These are phyloP conservation scores for Lasiodiplodia sp. DNA, from an alignment of 2,329 filamentous ascomycete species.

Conservation along the genomic window DNA sequence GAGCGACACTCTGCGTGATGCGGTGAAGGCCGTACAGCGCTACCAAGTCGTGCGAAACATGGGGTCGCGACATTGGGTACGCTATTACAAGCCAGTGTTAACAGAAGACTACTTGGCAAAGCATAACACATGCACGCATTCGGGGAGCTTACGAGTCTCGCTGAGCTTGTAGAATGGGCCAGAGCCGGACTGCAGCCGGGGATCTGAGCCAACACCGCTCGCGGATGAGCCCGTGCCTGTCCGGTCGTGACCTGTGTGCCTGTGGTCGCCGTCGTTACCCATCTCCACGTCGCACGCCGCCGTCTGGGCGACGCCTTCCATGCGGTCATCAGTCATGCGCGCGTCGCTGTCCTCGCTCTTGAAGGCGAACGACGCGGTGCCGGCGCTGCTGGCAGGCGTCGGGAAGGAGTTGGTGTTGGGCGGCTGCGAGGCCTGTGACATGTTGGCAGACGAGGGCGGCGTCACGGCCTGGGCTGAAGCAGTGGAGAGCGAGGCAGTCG, in stretches of 20 bases:
- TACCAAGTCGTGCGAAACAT: slow-evolving; percentile 65
- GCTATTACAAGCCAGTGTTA: slow-evolving; percentile 44
- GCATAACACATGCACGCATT: slow-evolving; percentile 32
- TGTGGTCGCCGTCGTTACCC: slow-evolving; percentile 44
- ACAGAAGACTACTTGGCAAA: slow-evolving; percentile 36
- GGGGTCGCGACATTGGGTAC: slow-evolving; percentile 59
- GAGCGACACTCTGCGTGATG: slow-evolving; percentile 65
- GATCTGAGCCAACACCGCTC: slow-evolving; percentile 33
- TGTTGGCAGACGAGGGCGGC: slow-evolving; percentile 53
- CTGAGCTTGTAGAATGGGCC: slow-evolving; percentile 46
- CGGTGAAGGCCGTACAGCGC: slow-evolving; percentile 64
- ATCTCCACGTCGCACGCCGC: slow-evolving; percentile 37
- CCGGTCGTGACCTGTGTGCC: slow-evolving; percentile 57
- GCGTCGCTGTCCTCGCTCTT: slow-evolving; percentile 53
- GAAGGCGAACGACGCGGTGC: slow-evolving; percentile 41
- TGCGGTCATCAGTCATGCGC: slow-evolving; percentile 47
- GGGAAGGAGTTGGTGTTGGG: slow-evolving; percentile 40
- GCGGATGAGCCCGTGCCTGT: slow-evolving; percentile 39
- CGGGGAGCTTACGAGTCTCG: slow-evolving; percentile 45
- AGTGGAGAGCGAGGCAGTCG: slow-evolving; percentile 37
- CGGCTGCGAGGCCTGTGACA: slow-evolving; percentile 45
- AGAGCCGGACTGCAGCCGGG: slow-evolving; percentile 42
- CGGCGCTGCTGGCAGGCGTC: slow-evolving; percentile 49
- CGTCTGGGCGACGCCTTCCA: slow-evolving; percentile 19
- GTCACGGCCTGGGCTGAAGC: slow-evolving; percentile 44